A percentile compares a stretch with the other conserved stretches of the same genome.
These are phyloP conservation scores for Endocarpon pusillum DNA, from an alignment of 495 filamentous ascomycete species.

Conservation along the genomic window DNA sequence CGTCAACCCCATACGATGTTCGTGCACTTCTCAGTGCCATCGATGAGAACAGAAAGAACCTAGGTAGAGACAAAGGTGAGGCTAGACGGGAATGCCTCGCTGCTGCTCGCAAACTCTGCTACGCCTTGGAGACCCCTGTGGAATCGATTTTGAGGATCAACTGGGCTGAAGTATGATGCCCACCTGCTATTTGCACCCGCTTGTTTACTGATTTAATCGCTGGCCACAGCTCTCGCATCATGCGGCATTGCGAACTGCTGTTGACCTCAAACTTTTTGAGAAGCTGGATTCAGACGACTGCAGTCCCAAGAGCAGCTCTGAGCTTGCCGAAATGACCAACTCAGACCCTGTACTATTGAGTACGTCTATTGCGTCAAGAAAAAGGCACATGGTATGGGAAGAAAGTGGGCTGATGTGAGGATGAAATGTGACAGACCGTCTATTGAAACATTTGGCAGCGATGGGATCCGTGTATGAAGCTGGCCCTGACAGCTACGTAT, in stretches of 20 bases:
- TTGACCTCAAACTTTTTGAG: background rate
- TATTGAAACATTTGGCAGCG: constrained; percentile 23
- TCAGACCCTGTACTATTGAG: background rate
- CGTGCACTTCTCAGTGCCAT: constrained; percentile 14
- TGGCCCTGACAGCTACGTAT: constrained; percentile 17
- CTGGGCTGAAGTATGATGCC: constrained; percentile 19
- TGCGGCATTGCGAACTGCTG: constrained; percentile 1
- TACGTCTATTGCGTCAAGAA: constrained; percentile 7
- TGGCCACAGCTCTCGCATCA: background rate
- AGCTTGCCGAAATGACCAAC: background rate
- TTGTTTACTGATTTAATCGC: no score
- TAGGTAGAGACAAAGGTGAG: constrained; percentile 6
- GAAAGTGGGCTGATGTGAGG: no score
- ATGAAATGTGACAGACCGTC: no score
- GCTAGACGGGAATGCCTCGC: constrained; percentile 16
- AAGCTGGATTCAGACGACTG: background rate
- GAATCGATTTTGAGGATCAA: constrained; percentile 25
- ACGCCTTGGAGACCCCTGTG: constrained; percentile 23
- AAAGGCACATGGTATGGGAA: no score
- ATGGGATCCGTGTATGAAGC: constrained; percentile 22
- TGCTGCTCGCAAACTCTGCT: constrained; percentile 15
- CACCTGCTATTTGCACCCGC: background rate
- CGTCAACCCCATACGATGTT: no score
- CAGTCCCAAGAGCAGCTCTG: background rate
- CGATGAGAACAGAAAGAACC: constrained; percentile 8